A percentile compares a stretch with the other conserved stretches of the same genome.
phyloP scores from a whole-genome alignment of 768 basidiomycete species.

The Lactarius vividus region DNA sequence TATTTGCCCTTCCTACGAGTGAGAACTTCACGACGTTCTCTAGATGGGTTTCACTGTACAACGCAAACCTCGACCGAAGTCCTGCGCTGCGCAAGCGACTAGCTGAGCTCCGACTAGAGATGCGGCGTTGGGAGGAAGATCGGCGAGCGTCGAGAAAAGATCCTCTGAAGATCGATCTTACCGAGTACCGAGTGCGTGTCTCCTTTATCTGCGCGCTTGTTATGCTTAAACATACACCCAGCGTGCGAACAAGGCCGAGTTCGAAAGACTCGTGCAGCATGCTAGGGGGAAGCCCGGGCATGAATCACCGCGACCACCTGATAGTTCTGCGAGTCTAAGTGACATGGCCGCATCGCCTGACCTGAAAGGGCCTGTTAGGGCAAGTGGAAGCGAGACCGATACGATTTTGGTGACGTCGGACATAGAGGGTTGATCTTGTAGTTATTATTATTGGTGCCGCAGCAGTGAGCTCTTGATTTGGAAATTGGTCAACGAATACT shows the following conservation, averaged over 20 bases:
- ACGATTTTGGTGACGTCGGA: conserved; percentile 21
- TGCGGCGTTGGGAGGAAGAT: conserved; percentile 30
- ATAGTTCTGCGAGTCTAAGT: neutral
- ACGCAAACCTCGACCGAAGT: conserved; percentile 32
- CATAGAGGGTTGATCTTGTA: conserved; percentile 10
- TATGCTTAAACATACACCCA: neutral
- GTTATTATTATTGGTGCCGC: too few relatives aligned
- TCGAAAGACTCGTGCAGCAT: conserved; percentile 21
- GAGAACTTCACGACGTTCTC: neutral
- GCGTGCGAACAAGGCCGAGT: conserved; percentile 27
- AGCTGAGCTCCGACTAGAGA: conserved; percentile 25
- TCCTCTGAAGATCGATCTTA: conserved; percentile 14
- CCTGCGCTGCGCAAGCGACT: conserved; percentile 19
- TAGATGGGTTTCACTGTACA: conserved; percentile 32
- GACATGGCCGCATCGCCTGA: neutral
- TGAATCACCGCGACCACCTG: neutral
- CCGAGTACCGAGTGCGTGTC: conserved; percentile 21
- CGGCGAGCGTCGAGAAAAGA: conserved; percentile 13
- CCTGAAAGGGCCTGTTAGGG: neutral
- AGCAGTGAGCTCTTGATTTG: conserved; percentile 13
- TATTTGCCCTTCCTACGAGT: neutral
- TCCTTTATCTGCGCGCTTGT: neutral
- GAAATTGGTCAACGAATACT: neutral
- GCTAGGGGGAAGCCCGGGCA: conserved; percentile 10
- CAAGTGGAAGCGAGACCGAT: neutral